phyloP scores from a whole-genome alignment of 495 filamentous ascomycete species.

The Aspergillus leporis region DNA sequence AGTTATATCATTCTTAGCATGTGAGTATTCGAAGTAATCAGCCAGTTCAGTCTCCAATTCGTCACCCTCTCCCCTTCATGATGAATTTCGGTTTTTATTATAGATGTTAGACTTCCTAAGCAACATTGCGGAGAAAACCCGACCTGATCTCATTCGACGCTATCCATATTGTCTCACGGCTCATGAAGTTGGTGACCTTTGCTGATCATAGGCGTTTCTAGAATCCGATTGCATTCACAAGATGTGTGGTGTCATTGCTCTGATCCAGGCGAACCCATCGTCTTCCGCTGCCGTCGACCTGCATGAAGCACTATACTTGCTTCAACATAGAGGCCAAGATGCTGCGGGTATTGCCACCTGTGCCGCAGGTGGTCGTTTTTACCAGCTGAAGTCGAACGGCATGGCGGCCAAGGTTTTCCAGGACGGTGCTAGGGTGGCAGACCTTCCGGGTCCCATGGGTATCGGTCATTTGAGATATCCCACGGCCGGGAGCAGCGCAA shows the following conservation, averaged over 20 bases:
- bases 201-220: slow-evolving; percentile 22
- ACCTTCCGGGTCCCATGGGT: slow-evolving; percentile 88
- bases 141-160: slow-evolving; percentile 34
- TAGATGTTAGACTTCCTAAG: slow-evolving; percentile 55
- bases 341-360: slow-evolving; percentile 85
- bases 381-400: slow-evolving; percentile 89
- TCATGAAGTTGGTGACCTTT: neutral
- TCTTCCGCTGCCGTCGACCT: slow-evolving; percentile 73
- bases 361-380: slow-evolving; percentile 74
- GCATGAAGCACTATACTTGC: slow-evolving; percentile 86
- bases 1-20: slow-evolving; percentile 13
- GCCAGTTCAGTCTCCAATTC: neutral
- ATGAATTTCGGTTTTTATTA: slow-evolving; percentile 47
- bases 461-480: slow-evolving; percentile 89
- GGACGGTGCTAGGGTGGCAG: slow-evolving; percentile 70
- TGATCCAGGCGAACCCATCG: slow-evolving; percentile 70
- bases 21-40: slow-evolving; percentile 12
- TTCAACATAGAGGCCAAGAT: slow-evolving; percentile 87
- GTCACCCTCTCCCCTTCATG: slow-evolving; percentile 28
- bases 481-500: slow-evolving; percentile 81
- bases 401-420: slow-evolving; percentile 87
- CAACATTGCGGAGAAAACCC: slow-evolving; percentile 46
- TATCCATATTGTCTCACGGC: slow-evolving; percentile 12
- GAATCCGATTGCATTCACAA: slow-evolving; percentile 24
- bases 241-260: slow-evolving; percentile 87